A percentile compares a stretch with the other conserved stretches of the same genome.
Conservation (phyloP, 2,329 filamentous ascomycete species). For the Colletotrichum lentis region DNA sequence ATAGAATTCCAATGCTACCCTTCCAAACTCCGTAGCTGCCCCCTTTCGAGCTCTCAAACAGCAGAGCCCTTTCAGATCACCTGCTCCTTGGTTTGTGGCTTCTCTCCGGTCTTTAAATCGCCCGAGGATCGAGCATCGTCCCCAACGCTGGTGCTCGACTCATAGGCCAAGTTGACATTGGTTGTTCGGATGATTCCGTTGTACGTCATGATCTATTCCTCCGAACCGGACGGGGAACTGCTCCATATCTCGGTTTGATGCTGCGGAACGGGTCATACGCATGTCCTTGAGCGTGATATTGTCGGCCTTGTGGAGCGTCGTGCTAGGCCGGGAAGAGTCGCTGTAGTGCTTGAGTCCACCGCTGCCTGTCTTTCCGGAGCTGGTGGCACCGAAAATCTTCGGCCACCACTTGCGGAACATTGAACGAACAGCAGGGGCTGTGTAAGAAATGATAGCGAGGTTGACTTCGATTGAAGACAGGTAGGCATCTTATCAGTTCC, state of each 20-base stretch:
- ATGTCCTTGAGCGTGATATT: too few relatives aligned
- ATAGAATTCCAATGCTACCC: too few relatives aligned
- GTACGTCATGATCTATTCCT: conserved; percentile 54
- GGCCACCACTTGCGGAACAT: conserved; percentile 46
- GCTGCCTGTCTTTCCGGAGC: not conserved
- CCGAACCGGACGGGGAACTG: conserved; percentile 46
- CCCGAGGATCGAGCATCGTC: too few relatives aligned
- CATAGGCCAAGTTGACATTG: conserved; percentile 29
- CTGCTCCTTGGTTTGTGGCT: too few relatives aligned
- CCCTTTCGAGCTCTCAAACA: too few relatives aligned
- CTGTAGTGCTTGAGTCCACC: conserved; percentile 3
- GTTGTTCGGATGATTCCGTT: conserved; percentile 48
- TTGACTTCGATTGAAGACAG: conserved; percentile 47
- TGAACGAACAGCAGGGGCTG: conserved; percentile 49
- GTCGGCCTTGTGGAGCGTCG: too few relatives aligned
- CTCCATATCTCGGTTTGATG: conserved; percentile 46
- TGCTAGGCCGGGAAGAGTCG: too few relatives aligned
- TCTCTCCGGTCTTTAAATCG: too few relatives aligned
- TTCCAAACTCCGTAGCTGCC: too few relatives aligned
- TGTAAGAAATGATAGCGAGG: conserved; percentile 51
- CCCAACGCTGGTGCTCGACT: not conserved
- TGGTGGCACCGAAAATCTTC: conserved; percentile 36
- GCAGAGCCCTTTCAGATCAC: too few relatives aligned
- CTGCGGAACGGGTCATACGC: not conserved
- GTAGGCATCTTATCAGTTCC: too few relatives aligned